Evolutionary conservation across 2,329 filamentous ascomycete genomes (phyloP), one percentile per base, ranked within the genome.

Genomic region (Ustulina deusta): DNA sequence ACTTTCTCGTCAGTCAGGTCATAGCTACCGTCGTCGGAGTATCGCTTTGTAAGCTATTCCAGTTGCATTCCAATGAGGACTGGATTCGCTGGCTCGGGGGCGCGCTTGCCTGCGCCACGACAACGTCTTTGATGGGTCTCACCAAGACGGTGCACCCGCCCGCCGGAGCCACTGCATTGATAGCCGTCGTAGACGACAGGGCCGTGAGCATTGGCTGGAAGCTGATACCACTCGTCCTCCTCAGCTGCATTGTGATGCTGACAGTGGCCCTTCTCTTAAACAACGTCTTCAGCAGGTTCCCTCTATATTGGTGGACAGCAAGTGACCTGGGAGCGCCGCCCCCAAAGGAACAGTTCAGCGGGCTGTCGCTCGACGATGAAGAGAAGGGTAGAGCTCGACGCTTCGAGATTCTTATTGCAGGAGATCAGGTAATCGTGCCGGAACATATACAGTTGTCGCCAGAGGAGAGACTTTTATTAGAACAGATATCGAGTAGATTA

Each of bases 121-220:
- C 91, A 0, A 91, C 87, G 0, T 81, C 85, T 1, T 65, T 88
- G 63, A 94, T 93, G 91, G 85, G 84, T 0, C 73, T 93, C 25
- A 93, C 91, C 1, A 90, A 90, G 60, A 93, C 91, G 0, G 84
- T 92, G 0, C 90, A 94, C 71, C 91, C 91, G 0, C 92, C 91
- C 0, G 91, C 90, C 0, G 91, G 92, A 4, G 91, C 91, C 9
- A 94, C 91, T 0, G 91, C 90, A 0, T 79, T 94, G 1, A 80
- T 94, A 29, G 90, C 90, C 0, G 89, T 91, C 0, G 83, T 89
- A 0, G 87, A 89, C 65, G 80, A 84, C 1, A 80, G 82, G 1
- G 80, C 89, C 1, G 81, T 84, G 10, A 72, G 74, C 0, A 78
- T 93, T 11, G 90, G 91, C n/a, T 94, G 91, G 92, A 87, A 85